Evolutionary conservation across 1,139 yeast species (phyloP), one percentile per base, ranked within the genome.

Genomic region (Debaryomyces singareniensis): DNA sequence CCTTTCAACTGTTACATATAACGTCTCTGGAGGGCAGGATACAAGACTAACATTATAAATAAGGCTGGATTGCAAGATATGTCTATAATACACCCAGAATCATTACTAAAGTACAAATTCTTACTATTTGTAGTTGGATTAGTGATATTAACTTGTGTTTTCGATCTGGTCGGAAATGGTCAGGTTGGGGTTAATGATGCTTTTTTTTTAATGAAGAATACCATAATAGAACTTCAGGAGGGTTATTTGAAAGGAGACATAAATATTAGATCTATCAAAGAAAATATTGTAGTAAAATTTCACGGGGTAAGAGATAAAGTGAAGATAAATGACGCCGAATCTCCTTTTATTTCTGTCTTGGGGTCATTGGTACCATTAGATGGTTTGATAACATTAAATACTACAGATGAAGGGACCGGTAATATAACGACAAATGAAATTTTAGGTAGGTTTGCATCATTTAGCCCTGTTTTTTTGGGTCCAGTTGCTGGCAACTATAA

Each of bases 301-400:
- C 3, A 23, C 32, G 9, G 20, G 20, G 9, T 23, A 12, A 10
- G 20, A 9, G n/a, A 14, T n/a, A 20, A 21, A 9, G 18, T 28
- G 20, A 21, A 25, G 27, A 28, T 31, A 15, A 35, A 39, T 20
- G 63, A 61, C 27, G 42, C 59, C 15, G 68, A 63, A 26, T 56
- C 56, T 35, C 69, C 70, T 1, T 43, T 63, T 16, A 54, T 53
- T 35, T 56, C 48, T 33, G 55, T 66, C 34, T 52, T 66, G 28
- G 62, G 60, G 42, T 54, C 68, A 11, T 55, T 65, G 22, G 63
- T 67, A 39, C 72, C 72, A 10, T 54, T 67, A 15, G 72, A 67
- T 39, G 51, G 67, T 20, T 32, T 49, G 12, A 43, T 67, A 12
- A 39, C 45, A 16, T 58, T 51, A 39, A 62, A 64, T 36, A 42